Evolutionary conservation across 371 early-diverging fungal genomes (phyloP).

Genomic region (Syncephalastrum sp.): DNA sequence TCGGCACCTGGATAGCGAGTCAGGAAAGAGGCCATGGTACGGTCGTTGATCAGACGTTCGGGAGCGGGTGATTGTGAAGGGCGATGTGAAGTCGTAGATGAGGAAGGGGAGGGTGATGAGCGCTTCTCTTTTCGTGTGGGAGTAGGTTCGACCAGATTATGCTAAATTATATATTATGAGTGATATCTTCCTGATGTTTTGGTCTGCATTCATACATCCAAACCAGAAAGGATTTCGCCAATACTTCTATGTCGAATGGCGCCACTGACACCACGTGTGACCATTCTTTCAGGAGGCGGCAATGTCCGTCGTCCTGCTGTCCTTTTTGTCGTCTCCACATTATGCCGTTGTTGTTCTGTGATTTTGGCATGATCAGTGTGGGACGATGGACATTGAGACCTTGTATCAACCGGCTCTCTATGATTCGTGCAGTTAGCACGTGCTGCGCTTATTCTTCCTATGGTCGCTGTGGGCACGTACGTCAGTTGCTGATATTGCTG

Average conservation of each 20-base stretch:
- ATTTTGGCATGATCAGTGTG: slow-evolving; percentile 9
- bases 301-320: slow-evolving; percentile 28
- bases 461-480: not conserved
- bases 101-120: not conserved
- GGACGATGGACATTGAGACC: not conserved
- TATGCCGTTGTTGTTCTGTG: slow-evolving; percentile 6
- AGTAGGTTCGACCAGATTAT: slow-evolving; percentile 3
- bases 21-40: slow-evolving; percentile 21
- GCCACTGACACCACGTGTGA: slow-evolving; percentile 70
- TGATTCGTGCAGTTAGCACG: not conserved
- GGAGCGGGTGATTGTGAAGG: not conserved
- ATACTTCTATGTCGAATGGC: slow-evolving; percentile 64
- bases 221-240: slow-evolving; percentile 53
- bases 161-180: slow-evolving; percentile 4
- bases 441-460: slow-evolving; percentile 1
- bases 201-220: slow-evolving; percentile 32
- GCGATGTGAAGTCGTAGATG: not conserved
- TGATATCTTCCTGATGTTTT: not conserved
- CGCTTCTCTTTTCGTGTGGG: slow-evolving; percentile 8
- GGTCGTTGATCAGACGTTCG: slow-evolving; percentile 11
- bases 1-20: slow-evolving; percentile 22
- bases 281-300: slow-evolving; percentile 72
- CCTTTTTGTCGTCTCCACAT: slow-evolving; percentile 8
- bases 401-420: slow-evolving; percentile 1
- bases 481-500: slow-evolving; percentile 29